Base-by-base conservation (phyloP, 2,329 filamentous ascomycete genomes). In the Blumeria hordei region DNA sequence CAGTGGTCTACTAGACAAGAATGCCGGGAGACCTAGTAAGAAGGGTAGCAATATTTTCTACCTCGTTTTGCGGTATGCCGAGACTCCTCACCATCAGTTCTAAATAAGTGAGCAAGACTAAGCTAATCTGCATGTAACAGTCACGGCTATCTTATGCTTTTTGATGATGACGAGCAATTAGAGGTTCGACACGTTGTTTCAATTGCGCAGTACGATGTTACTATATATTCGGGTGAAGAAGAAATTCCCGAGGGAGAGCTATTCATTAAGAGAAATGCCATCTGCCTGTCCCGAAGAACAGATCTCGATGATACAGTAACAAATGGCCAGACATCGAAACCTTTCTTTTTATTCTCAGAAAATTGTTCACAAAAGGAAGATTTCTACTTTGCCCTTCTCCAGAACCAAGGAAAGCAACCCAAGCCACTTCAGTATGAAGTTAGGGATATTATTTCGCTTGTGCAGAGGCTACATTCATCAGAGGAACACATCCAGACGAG, bases 331-430 rank as follows among this genome's bases (percentile, higher is more conserved):
- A 64, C 75, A 2, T 81, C 85, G 6, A 88, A 85, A 61, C 88
- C 92, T 0, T 96, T 95, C 69, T 96, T 81, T 64, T 72, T 98
- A 4, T 98, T 96, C 67, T 93, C 86, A 0, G 88, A 96, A 60
- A 94, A 93, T 63, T 86, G 86, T 66, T 94, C 88, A 0, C 87
- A 92, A 50, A 98, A 98, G 67, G 92, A 98, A 67, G 92, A 98
- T 66, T 96, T 98, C 68, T 98, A 98, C 67, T 90, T 94, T 68
- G 85, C 90, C 11, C 72, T 98, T 61, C 72, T 98, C 41, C 80
- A 81, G 62, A 93, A 88, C 59, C 85, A 94, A 65, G 81, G 88
- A 60, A 71, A 72, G 18, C 75, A 80, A 0, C 87, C 88, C 0
- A 74, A 74, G 54, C 83, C 85, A 9, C 76, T 85, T 59, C 74